Percentiles rank a stretch among this genome's conserved stretches.
These are phyloP conservation scores for Laetiporus sulphureus DNA, from an alignment of 1,284 basidiomycete genomes.

Conservation along the genomic window DNA sequence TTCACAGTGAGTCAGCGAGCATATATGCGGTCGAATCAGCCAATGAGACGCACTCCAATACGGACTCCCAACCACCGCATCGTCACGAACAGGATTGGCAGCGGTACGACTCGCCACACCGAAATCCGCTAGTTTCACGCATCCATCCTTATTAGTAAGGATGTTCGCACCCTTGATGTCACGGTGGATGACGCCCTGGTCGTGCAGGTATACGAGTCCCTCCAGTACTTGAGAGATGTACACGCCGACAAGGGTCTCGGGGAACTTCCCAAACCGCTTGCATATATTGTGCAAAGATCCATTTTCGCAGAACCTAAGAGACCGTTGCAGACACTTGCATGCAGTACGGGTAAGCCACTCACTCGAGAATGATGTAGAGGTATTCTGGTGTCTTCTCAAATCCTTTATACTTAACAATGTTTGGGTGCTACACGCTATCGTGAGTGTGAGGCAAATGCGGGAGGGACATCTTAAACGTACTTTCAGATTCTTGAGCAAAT, in stretches of 20 bases:
- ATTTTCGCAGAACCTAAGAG: conserved; percentile 90
- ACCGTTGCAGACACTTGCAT: conserved; percentile 1
- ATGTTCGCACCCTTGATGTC: conserved; percentile 99
- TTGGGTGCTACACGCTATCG: conserved; percentile 55
- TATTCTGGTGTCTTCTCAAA: conserved; percentile 93
- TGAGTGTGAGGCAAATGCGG: neutral
- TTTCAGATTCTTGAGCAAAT: conserved; percentile 94
- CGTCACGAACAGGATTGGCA: conserved; percentile 68
- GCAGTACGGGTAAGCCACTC: conserved; percentile 5
- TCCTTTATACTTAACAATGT: conserved; percentile 99
- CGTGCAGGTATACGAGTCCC: conserved; percentile 91
- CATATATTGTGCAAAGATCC: conserved; percentile 93
- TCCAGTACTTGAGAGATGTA: conserved; percentile 94
- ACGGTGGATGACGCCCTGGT: conserved; percentile 97
- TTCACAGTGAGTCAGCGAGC: conserved; percentile 7
- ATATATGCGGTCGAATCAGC: conserved; percentile 13
- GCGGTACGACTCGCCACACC: conserved; percentile 79
- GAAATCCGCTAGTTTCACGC: conserved; percentile 92
- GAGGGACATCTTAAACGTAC: conserved; percentile 39
- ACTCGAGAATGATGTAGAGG: conserved; percentile 96
- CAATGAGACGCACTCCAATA: conserved; percentile 79
- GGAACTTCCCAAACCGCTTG: conserved; percentile 97
- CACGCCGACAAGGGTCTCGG: conserved; percentile 91
- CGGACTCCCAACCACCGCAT: conserved; percentile 91
- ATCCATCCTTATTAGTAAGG: conserved; percentile 97